These are phyloP conservation scores for Arabidopsis thaliana DNA, from an alignment of 345 rosid genomes.

Conservation along the genomic window TAIR10.1 NC_003074.8:7170001-7170500, in stretches of 20 bases:
- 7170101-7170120: constrained; percentile 81
- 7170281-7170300: constrained; percentile 88
- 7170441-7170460: constrained; percentile 74
- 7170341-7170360: constrained; percentile 69
- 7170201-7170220: constrained; percentile 96
- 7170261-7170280: constrained; percentile 69
- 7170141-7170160: constrained; percentile 98
- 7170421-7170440: constrained; percentile 85
- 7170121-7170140: constrained; percentile 79
- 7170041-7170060: constrained; percentile 17
- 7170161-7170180: constrained; percentile 98
- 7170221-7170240: constrained; percentile 72
- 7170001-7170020: constrained; percentile 8
- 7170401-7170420: constrained; percentile 95
- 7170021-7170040: neutral
- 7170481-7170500: constrained; percentile 55
- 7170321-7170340: constrained; percentile 95
- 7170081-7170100: constrained; percentile 99
- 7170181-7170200: constrained; percentile 76
- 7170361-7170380: constrained; percentile 85
- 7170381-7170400: constrained; percentile 79
- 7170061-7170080: constrained; percentile 61
- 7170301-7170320: constrained; percentile 80
- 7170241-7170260: constrained; percentile 49
- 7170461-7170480: constrained; percentile 65